These are phyloP conservation scores for Podila epigama DNA, from an alignment of 192 early-diverging fungal genomes.

Conservation along the genomic window DNA sequence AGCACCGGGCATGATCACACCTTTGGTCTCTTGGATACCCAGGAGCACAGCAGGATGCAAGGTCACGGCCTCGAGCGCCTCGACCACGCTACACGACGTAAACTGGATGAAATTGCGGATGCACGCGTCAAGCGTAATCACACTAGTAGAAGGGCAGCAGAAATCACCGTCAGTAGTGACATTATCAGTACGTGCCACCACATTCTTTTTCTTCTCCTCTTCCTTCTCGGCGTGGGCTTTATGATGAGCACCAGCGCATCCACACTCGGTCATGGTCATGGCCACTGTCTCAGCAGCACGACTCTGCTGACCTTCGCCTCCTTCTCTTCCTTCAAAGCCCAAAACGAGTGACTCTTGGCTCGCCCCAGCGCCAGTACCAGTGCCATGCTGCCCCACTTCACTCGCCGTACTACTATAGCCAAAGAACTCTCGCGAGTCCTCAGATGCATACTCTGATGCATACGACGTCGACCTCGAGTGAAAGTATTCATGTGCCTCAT, in stretches of 20 bases:
- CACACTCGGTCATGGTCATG: conserved; percentile 14
- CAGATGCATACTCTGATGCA: neutral
- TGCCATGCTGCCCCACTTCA: neutral
- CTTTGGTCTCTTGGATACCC: conserved; percentile 77
- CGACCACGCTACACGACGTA: conserved; percentile 75
- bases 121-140: conserved; percentile 74
- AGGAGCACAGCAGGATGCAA: conserved; percentile 79
- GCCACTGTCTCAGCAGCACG: no score
- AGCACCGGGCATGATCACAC: conserved; percentile 71
- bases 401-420: neutral
- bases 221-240: neutral
- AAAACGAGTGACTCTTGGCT: neutral
- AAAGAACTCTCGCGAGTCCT: neutral
- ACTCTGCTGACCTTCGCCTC: neutral
- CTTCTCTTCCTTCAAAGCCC: neutral
- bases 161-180: conserved; percentile 39
- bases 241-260: conserved; percentile 4
- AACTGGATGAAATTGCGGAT: conserved; percentile 82
- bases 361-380: neutral
- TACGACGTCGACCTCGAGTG: neutral
- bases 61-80: conserved; percentile 84
- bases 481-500: conserved; percentile 3
- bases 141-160: conserved; percentile 51
- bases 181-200: conserved; percentile 6
- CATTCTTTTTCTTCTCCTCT: conserved; percentile 1